Evolutionary conservation across 177 flowering plant genomes (phyloP).

Genomic region (Vitis hybrid): DNA sequence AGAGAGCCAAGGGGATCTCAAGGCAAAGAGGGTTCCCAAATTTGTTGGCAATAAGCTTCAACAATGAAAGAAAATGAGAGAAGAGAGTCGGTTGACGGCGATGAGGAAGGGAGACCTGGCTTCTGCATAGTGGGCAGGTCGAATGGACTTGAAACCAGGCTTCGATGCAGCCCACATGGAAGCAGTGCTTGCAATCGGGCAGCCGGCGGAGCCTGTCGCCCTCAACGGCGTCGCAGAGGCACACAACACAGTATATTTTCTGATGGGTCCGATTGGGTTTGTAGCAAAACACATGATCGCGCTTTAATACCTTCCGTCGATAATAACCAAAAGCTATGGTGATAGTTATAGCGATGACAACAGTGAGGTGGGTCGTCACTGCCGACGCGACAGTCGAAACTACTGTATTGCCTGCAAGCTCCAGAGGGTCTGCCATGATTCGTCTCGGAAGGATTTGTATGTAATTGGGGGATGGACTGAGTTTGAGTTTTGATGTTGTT

Average conservation of each 20-base stretch:
- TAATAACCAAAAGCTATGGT: too few species aligned
- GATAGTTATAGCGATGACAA: too few species aligned
- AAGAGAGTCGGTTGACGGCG: not conserved
- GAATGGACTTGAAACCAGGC: conserved; percentile 21
- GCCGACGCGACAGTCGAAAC: too few species aligned
- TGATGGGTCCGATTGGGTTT: too few species aligned
- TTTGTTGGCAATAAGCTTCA: not conserved
- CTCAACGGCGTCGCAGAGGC: conserved; percentile 19
- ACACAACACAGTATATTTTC: conserved; percentile 19
- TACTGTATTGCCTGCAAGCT: too few species aligned
- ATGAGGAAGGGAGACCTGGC: conserved; percentile 1
- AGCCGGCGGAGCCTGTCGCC: conserved; percentile 26
- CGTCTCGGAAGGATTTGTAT: too few species aligned
- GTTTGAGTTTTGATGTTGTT: too few species aligned
- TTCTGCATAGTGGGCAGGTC: conserved; percentile 35
- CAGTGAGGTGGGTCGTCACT: too few species aligned
- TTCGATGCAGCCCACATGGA: conserved; percentile 26
- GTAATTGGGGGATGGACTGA: too few species aligned
- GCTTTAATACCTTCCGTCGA: too few species aligned
- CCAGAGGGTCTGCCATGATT: too few species aligned
- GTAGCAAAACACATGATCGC: not conserved
- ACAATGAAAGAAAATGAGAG: not conserved
- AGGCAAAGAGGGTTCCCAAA: not conserved
- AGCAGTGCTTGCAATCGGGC: conserved; percentile 33
- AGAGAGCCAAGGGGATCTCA: too few species aligned